Conservation (phyloP, 345 rosid species). For the Adansonia digitata region DNA sequence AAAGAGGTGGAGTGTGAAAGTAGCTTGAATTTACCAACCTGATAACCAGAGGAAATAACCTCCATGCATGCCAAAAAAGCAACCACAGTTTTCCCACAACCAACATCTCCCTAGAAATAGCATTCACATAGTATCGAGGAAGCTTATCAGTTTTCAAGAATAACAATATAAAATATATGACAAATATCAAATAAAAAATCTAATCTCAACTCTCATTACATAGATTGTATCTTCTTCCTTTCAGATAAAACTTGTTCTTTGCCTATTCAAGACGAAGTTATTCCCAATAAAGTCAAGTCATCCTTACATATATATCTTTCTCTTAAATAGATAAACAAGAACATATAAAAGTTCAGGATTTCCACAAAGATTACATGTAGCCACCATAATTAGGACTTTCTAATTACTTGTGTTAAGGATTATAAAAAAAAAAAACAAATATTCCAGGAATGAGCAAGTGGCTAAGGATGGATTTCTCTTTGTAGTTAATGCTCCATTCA, state of each 20-base stretch:
- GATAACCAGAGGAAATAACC: slow-evolving; percentile 87
- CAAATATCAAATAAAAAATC: not conserved
- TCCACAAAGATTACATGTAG: not conserved
- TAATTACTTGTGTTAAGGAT: not conserved
- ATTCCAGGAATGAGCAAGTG: not conserved
- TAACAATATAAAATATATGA: slow-evolving; percentile 8
- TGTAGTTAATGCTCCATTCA: not conserved
- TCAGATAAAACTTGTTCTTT: not conserved
- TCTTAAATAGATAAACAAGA: not conserved
- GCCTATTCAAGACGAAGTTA: slow-evolving; percentile 3
- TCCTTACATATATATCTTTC: not conserved
- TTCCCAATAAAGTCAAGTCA: not conserved
- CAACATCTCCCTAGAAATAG: slow-evolving; percentile 82
- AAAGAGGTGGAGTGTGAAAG: not conserved
- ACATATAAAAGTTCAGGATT: not conserved
- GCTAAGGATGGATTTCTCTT: not conserved
- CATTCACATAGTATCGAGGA: slow-evolving; percentile 14
- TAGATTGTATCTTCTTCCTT: not conserved
- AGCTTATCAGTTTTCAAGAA: slow-evolving; percentile 12
- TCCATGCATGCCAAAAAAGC: slow-evolving; percentile 98
- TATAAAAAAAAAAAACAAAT: not conserved
- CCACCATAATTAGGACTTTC: not conserved
- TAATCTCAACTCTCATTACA: not conserved
- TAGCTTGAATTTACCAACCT: slow-evolving; percentile 47
- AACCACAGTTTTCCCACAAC: slow-evolving; percentile 94